A percentile compares a stretch with the other conserved stretches of the same genome.
Conservation (phyloP, 164 flowering plant genomes). For the Sedum album region DNA sequence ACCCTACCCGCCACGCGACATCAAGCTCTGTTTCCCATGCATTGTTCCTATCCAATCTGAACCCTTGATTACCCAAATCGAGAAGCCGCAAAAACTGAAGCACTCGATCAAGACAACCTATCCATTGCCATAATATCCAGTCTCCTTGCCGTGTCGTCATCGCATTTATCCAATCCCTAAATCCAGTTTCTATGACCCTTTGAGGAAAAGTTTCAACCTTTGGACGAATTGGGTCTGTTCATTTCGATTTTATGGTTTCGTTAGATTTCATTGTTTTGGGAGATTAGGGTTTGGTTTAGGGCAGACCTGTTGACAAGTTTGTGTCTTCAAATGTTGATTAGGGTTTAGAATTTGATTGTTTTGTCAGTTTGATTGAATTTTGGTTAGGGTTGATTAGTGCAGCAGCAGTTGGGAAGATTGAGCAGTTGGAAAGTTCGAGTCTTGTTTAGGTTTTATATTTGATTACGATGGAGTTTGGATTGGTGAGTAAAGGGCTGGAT, state of each 20-base stretch:
- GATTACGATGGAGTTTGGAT: slow-evolving; percentile 25
- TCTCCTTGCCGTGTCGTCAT: neutral
- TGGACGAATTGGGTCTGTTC: neutral
- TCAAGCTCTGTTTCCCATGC: neutral
- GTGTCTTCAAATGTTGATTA: neutral
- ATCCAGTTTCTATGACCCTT: neutral
- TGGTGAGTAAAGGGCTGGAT: slow-evolving; percentile 27
- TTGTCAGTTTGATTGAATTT: slow-evolving; percentile 34
- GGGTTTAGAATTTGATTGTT: neutral
- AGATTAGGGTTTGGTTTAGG: neutral
- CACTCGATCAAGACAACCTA: neutral
- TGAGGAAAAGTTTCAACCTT: neutral
- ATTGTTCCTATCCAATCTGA: neutral
- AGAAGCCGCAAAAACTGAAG: neutral
- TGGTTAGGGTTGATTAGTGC: too few species aligned
- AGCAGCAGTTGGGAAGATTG: too few species aligned
- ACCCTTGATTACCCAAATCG: neutral
- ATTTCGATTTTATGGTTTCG: too few species aligned
- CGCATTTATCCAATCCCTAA: neutral
- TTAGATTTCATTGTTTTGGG: neutral
- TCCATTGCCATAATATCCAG: neutral
- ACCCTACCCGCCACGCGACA: too few species aligned
- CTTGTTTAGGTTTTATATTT: too few species aligned
- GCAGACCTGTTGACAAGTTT: neutral
- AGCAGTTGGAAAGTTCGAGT: too few species aligned